Conservation (phyloP, 2,329 filamentous ascomycete species). For the Aspergillus ochraceoroseus region DNA sequence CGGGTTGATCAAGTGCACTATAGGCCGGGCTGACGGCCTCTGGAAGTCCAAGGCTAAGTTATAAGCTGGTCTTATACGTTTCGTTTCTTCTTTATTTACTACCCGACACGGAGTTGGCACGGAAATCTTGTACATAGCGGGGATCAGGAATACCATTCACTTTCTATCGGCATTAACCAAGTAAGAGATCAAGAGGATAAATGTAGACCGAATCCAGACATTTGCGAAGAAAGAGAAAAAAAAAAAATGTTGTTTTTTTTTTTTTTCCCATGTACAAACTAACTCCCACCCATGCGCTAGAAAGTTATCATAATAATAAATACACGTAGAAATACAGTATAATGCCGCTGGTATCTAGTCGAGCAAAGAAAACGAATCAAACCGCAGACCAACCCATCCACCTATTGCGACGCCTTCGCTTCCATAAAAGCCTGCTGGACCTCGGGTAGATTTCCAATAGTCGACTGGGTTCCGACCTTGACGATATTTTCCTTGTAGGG, state of each 20-base stretch:
- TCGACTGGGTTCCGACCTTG: conserved; percentile 58
- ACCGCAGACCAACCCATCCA: conserved; percentile 1
- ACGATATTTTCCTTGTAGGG: conserved; percentile 88
- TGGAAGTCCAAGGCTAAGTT: conserved; percentile 30
- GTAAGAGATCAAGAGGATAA: not conserved
- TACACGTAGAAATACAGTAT: conserved; percentile 27
- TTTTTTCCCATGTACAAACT: conserved; percentile 23
- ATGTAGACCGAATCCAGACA: conserved; percentile 7
- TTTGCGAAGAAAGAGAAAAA: conserved; percentile 6
- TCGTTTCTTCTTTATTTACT: conserved; percentile 8
- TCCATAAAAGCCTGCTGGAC: conserved; percentile 38
- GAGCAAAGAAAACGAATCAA: conserved; percentile 13
- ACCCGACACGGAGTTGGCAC: conserved; percentile 19
- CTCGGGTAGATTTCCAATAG: conserved; percentile 34
- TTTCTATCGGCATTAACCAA: not conserved
- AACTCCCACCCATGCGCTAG: conserved; percentile 43
- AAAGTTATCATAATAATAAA: conserved; percentile 28
- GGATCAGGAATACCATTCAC: conserved; percentile 9
- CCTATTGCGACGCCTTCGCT: conserved; percentile 27
- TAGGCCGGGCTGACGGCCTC: conserved; percentile 42
- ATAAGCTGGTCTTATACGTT: conserved; percentile 28
- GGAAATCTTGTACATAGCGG: conserved; percentile 13
- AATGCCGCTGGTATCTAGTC: conserved; percentile 16
- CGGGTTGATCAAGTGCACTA: conserved; percentile 90
- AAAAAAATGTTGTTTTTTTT: conserved; percentile 10